Base-by-base conservation (phyloP, 2,329 filamentous ascomycete genomes). In the Ascomycota sp. region DNA sequence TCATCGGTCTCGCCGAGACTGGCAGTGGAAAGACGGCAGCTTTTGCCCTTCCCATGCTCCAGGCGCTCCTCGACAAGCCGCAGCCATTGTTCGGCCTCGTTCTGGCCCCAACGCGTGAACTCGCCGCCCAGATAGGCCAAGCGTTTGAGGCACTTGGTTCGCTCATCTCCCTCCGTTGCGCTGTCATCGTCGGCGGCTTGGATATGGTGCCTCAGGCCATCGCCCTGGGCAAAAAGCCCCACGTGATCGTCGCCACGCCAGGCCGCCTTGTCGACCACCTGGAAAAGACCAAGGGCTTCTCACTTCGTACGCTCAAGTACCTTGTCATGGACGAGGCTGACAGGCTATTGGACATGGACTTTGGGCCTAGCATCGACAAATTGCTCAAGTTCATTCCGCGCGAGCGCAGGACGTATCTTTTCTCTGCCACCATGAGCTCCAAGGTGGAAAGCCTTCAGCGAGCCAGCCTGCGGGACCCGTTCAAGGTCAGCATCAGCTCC, bases 231-330 rank as follows among this genome's bases (percentile, higher is more conserved):
- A 93, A 92, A 64, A 86, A 86, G 45, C 89, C 89, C 7, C 89
- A 98, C 47, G 75, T 98, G 21, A 63, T 95, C 16, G 84, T 95
- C 29, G 86, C 86, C 1, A 93, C 86, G 0, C 86, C 86, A 0
- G 86, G 84, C 34, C 72, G 86, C 36, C 59, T 93, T 16, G 62
- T 93, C 5, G 89, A 95, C 47, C 89, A 98, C 45, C 60, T 95
- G 7, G 83, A 95, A 51, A 92, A 92, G 56, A 98, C 89, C 2
- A 93, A 92, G 54, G 86, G 89, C 9, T 95, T 98, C 56, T 84
- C 77, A 2, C 59, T 95, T 33, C 69, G 77, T 25, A 66, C 68
- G 4, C 61, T 93, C 28, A 84, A 84, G 48, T 92, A 86, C 48
- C 62, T 95, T 4, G 84, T 93, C 39, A 83, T 95, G 70, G 86